Base-by-base conservation (phyloP, 2,329 filamentous ascomycete species). In the Capronia americana region DNA sequence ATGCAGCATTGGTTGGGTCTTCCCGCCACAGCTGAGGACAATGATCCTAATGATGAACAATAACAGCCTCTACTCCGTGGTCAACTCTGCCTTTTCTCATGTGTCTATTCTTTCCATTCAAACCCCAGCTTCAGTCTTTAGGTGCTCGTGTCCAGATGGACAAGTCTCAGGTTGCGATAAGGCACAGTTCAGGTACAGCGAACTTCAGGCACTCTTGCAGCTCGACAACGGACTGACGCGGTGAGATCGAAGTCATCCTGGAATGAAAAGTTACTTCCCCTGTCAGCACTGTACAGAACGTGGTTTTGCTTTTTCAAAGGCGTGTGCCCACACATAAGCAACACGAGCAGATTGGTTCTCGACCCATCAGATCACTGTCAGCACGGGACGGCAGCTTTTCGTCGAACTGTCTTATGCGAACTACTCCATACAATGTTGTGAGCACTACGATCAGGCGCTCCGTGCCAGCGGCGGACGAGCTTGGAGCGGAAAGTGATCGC, bases 251-350 rank as follows among this genome's bases (percentile, higher is more conserved):
- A 28, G 46, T 28, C 26, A 8, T 11, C 1, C 23, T 44, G 28
- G 8, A 30, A 11, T 28, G 23, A 10, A 55, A 20, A 20, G 23
- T 55, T 26, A 28, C 23, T 30, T 26, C 48, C 58, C 46, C 46
- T 61, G 58, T 61, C 46, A 53, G 58, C 58, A 61, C 48, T 51
- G 30, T 53, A 61, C 46, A 51, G 44, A 58, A 46, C 57, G 44
- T 60, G 57, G 23, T 41, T 44, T 58, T 44, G 14, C 28, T 28
- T 26, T 24, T 34, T 28, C 8, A 26, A 44, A 8, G 32, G 6
- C 24, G 4, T 34, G 12, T 38, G 38, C 24, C n/a, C n/a, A 41
- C 38, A 8, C 38, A 58, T 41, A 41, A 44, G 23, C 56, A 44
- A 26, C 10, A 10, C 56, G 38, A 28, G 32, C 38, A 58, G n/a